Conservation (phyloP, 1,284 basidiomycete species). For the Boletus albobrunnescens region DNA sequence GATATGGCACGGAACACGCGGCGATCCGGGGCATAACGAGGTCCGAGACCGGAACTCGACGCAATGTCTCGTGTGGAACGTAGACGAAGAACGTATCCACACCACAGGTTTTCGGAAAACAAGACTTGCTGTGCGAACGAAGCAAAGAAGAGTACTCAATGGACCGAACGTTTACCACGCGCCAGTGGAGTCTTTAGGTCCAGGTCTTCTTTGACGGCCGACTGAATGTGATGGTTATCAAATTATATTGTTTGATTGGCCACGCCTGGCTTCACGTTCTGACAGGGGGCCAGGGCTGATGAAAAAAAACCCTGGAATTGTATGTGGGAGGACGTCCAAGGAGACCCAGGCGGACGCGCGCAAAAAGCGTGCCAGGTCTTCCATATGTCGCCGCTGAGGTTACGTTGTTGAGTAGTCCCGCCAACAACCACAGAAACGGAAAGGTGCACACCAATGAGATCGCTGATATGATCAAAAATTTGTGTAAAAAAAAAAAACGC, state of each 20-base stretch:
- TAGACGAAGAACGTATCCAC: conserved; percentile 7
- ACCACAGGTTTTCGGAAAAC: conserved; percentile 20
- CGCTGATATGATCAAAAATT: conserved; percentile 2
- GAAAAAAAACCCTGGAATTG: conserved; percentile 21
- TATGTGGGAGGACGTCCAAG: conserved; percentile 13
- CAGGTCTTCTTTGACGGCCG: conserved; percentile 22
- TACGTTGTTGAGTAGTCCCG: conserved; percentile 11
- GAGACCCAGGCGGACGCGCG: conserved; percentile 17
- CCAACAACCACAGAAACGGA: conserved; percentile 18
- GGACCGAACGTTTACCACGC: conserved; percentile 25
- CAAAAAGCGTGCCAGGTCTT: conserved; percentile 29
- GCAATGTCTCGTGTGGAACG: background rate
- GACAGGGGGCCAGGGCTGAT: conserved; percentile 18
- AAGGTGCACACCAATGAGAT: background rate
- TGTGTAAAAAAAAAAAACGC: conserved; percentile 14
- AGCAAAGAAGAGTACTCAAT: conserved; percentile 6
- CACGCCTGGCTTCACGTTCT: conserved; percentile 11
- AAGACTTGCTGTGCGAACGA: conserved; percentile 1
- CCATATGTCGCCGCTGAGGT: conserved; percentile 16
- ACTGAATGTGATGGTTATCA: conserved; percentile 20
- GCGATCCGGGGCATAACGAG: conserved; percentile 19
- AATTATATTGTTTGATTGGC: conserved; percentile 15
- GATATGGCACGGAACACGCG: conserved; percentile 21
- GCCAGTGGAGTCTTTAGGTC: conserved; percentile 28
- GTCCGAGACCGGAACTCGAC: conserved; percentile 26